Evolutionary conservation across 257 asterid genomes (phyloP), one percentile per base, ranked within the genome.

Genomic region (Solanum bulbocastanum): DNA sequence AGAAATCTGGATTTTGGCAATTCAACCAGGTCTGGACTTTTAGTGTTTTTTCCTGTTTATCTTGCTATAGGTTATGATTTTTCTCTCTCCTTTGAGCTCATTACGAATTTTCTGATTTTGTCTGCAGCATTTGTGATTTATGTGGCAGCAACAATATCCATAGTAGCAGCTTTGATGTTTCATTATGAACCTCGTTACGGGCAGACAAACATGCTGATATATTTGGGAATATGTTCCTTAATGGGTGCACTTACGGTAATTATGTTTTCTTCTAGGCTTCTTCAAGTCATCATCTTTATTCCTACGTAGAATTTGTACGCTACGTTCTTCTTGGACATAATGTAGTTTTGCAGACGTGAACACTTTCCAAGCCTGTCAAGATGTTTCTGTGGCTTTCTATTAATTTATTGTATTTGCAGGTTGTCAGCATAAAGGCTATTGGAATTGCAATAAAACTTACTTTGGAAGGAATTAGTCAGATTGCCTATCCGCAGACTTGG

Each of bases 391-490:
- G 27, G 18, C 20, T 30, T 44, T 84, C 52, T 18, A 18, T 85
- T 37, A 56, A 56, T 40, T 71, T 81, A 73, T 73, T 35, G 16
- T 36, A 36, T 73, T 20, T 89, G 69, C 92, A 95, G 99, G 98
- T 96, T 87, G 91, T 96, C 83, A 96, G 99, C 93, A 92, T 96
- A 88, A 96, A 96, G 92, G 97, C 98, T 8, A 92, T 96, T 44
- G 99, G 99, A 60, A 96, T 95, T 81, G 99, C 98, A 60, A 95
- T 96, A 44, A 96, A 93, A 90, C 98, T 95, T 84, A 95, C 96
- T 8, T 87, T 96, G 83, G 99, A 96, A 87, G 99, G 99, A 85
- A 90, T 91, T 87, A 95, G 91, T 91, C 98, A 96, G 81, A 90
- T 94, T 85, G 91, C 89, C 86, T 96, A 91, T 86, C 93, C 92